A percentile compares a stretch with the other conserved stretches of the same genome.
phyloP scores from a whole-genome alignment of 2,329 filamentous ascomycete genomes.

The Blastomyces emzantsi region DNA sequence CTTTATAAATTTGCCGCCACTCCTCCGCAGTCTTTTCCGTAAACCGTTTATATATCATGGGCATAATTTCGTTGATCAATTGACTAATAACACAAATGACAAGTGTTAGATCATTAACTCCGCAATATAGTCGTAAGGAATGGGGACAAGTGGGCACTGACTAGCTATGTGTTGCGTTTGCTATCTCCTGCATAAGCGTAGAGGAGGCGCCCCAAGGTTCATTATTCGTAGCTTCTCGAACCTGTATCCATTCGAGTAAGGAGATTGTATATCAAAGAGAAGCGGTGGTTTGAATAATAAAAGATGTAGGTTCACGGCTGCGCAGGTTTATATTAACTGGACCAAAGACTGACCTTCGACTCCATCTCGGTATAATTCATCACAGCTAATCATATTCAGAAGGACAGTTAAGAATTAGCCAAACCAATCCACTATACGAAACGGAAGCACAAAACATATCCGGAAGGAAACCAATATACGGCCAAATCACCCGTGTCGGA shows the following conservation, averaged over 20 bases:
- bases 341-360: conserved; percentile 43
- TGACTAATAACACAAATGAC: conserved; percentile 50
- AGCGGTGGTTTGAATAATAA: not conserved
- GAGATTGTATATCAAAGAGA: conserved; percentile 2
- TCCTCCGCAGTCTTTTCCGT: conserved; percentile 97
- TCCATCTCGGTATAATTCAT: conserved; percentile 99
- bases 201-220: conserved; percentile 90
- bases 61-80: conserved; percentile 98
- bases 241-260: conserved; percentile 44
- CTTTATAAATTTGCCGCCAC: conserved; percentile 99
- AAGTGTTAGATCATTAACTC: conserved; percentile 13
- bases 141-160: conserved; percentile 41
- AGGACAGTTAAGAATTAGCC: conserved; percentile 11
- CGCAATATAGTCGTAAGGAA: conserved; percentile 7
- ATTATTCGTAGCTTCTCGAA: conserved; percentile 97
- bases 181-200: conserved; percentile 92
- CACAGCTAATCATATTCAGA: conserved; percentile 53
- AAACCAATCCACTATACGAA: not conserved
- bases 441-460: not conserved
- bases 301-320: conserved; percentile 2
- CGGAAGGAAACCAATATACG: not conserved
- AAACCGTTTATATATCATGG: conserved; percentile 98
- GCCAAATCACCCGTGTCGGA: not conserved
- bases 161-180: conserved; percentile 97
- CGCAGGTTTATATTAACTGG: conserved; percentile 9